Conservation (phyloP, 2,329 filamentous ascomycete species). For the Cyclaneusma minus region DNA sequence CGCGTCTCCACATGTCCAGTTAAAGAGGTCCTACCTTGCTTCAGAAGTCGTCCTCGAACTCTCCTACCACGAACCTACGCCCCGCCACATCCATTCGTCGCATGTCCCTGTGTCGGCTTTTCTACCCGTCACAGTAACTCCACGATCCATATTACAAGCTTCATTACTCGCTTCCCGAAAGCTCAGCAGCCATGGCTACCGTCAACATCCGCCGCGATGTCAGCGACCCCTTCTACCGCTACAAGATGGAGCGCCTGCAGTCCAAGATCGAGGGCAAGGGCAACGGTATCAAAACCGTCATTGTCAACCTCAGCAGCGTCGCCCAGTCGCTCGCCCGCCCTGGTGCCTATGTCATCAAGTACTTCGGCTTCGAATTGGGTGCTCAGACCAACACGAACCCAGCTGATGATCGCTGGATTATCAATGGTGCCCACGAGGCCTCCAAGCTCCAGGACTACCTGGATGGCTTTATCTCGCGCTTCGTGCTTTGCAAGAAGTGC, state of each 20-base stretch:
- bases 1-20: slow-evolving; percentile 16
- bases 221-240: slow-evolving; percentile 97
- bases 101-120: slow-evolving; percentile 22
- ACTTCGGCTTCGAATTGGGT: slow-evolving; percentile 97
- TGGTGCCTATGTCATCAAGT: slow-evolving; percentile 95
- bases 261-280: slow-evolving; percentile 99
- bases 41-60: slow-evolving; percentile 35
- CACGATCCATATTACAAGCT: slow-evolving; percentile 5
- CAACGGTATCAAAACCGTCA: slow-evolving; percentile 98
- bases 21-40: slow-evolving; percentile 34
- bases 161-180: not conserved
- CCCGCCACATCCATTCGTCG: slow-evolving; percentile 20
- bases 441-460: slow-evolving; percentile 95
- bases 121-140: slow-evolving; percentile 9
- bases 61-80: slow-evolving; percentile 29
- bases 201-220: slow-evolving; percentile 98
- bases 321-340: slow-evolving; percentile 84
- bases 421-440: slow-evolving; percentile 95
- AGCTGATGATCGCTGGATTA: slow-evolving; percentile 97
- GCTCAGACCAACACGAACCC: slow-evolving; percentile 98
- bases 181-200: slow-evolving; percentile 69
- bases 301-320: slow-evolving; percentile 92
- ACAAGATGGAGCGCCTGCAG: slow-evolving; percentile 99
- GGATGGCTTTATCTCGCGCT: slow-evolving; percentile 96
- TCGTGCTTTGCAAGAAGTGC: slow-evolving; percentile 98